Conservation (phyloP, 2,329 filamentous ascomycete species). For the Penicillium thymicola region DNA sequence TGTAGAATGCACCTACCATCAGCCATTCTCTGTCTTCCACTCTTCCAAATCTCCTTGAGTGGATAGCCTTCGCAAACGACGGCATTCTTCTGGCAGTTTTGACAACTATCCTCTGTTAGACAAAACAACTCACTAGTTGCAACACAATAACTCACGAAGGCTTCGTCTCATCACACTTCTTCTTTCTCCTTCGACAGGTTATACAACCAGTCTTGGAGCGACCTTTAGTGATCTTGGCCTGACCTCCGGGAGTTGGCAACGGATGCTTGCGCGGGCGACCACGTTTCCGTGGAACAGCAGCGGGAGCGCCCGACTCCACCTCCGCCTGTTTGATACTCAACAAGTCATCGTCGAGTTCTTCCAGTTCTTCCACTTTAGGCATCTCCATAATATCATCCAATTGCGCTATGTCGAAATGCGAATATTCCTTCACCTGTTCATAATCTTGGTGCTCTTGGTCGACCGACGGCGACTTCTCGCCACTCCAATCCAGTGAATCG, state of each 20-base stretch:
- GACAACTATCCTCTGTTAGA: constrained; percentile 29
- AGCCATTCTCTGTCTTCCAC: constrained; percentile 72
- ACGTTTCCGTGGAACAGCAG: constrained; percentile 56
- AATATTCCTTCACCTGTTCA: constrained; percentile 21
- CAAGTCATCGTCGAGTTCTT: constrained; percentile 48
- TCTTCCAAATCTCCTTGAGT: constrained; percentile 82
- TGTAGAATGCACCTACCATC: constrained; percentile 48
- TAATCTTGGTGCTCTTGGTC: constrained; percentile 21
- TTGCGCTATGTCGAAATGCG: constrained; percentile 25
- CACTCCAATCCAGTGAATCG: constrained; percentile 31
- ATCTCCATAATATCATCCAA: constrained; percentile 36
- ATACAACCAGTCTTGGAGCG: constrained; percentile 58
- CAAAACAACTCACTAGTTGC: neutral
- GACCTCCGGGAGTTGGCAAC: constrained; percentile 54
- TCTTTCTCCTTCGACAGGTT: constrained; percentile 59
- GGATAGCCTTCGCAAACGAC: constrained; percentile 89
- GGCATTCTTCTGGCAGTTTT: constrained; percentile 91
- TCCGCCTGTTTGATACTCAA: constrained; percentile 32
- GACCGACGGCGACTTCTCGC: constrained; percentile 19
- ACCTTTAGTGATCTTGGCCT: constrained; percentile 74
- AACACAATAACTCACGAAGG: constrained; percentile 34
- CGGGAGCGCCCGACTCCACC: constrained; percentile 33
- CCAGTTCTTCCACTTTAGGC: constrained; percentile 57
- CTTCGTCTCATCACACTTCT: constrained; percentile 54
- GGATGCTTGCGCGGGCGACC: constrained; percentile 82